These are phyloP conservation scores for Sclerospora graminicola DNA, from an alignment of 352 stramenopile genomes.

Conservation along the genomic window DNA sequence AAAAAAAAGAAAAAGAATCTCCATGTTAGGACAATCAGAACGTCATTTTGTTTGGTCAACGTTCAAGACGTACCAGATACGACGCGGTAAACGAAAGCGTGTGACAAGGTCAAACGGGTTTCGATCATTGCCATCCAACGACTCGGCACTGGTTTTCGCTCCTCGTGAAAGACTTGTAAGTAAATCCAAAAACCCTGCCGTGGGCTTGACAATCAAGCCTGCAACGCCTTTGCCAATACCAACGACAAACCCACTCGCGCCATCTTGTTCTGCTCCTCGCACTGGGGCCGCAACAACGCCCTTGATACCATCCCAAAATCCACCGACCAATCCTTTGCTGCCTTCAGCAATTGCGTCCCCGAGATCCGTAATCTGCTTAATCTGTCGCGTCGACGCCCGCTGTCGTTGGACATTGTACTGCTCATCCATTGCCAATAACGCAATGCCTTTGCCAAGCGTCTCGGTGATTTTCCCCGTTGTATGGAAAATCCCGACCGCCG, in stretches of 20 bases:
- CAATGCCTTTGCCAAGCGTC: constrained; percentile 80
- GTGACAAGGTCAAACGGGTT: constrained; percentile 33
- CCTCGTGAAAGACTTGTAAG: constrained; percentile 72
- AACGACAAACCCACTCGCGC: constrained; percentile 70
- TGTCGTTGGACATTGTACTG: constrained; percentile 81
- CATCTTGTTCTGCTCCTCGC: constrained; percentile 61
- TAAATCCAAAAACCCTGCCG: constrained; percentile 71
- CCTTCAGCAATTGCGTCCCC: constrained; percentile 76
- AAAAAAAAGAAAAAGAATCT: too few relatives aligned
- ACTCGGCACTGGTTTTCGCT: constrained; percentile 73
- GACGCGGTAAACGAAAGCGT: constrained; percentile 55
- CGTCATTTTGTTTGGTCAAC: too few relatives aligned
- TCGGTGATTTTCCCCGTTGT: constrained; percentile 86
- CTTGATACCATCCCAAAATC: constrained; percentile 77
- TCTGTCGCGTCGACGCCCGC: constrained; percentile 58
- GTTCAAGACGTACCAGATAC: constrained; percentile 62
- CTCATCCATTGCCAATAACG: constrained; percentile 78
- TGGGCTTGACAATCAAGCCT: constrained; percentile 76
- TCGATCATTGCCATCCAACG: constrained; percentile 52
- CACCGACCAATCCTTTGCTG: constrained; percentile 63
- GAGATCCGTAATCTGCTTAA: constrained; percentile 69
- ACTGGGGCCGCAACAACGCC: constrained; percentile 69
- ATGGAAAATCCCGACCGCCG: constrained; percentile 82
- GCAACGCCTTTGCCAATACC: constrained; percentile 79
- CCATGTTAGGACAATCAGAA: too few relatives aligned